Evolutionary conservation across 2,329 filamentous ascomycete genomes (phyloP), one percentile per base, ranked within the genome.

Genomic region (Microcyclosporella mali): DNA sequence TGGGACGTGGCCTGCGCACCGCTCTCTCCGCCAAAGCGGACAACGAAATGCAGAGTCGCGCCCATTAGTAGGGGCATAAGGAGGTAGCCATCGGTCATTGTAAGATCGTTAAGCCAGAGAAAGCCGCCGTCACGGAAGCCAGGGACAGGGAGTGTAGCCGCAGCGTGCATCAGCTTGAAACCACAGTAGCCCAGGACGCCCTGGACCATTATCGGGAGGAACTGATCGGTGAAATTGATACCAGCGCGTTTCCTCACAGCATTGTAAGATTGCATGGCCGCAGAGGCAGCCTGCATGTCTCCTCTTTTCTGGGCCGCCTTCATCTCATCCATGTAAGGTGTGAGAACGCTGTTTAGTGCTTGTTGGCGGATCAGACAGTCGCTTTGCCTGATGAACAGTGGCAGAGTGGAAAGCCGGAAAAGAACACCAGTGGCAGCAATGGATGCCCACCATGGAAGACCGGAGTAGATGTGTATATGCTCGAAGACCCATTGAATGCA

Each of bases 401-500:
- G 79, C 57, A 90, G 71, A 52, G 92, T 71, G 36, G 70, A 59
- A 7, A 74, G 45, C 48, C 90, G 85, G 47, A 89, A 68, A 6
- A 79, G 45, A 1, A 88, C 27, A 27, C 84, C 81, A 0, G 82
- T 77, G 3, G 74, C 65, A 33, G 82, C 65, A 56, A 95, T 84
- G 46, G 85, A 79, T 1, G 71, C 81, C 73, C 85, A 88, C 92
- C 92, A 97, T 10, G 88, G 86, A 42, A 87, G 66, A 28, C 84
- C 87, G 6, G 61, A 69, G 55, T 75, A 82, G 48, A 95, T 72
- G 66, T 98, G 88, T 31, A 94, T 62, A 61, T 90, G 81, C 70
- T 98, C 92, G 9, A 97, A 68, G 2, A 78, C 16, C 73, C 76
- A 89, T 67, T 95, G 75, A 64, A 92, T 80, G 12, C 79, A 53